Conservation (phyloP, 2,329 filamentous ascomycete genomes). For the Pyricularia sp. region DNA sequence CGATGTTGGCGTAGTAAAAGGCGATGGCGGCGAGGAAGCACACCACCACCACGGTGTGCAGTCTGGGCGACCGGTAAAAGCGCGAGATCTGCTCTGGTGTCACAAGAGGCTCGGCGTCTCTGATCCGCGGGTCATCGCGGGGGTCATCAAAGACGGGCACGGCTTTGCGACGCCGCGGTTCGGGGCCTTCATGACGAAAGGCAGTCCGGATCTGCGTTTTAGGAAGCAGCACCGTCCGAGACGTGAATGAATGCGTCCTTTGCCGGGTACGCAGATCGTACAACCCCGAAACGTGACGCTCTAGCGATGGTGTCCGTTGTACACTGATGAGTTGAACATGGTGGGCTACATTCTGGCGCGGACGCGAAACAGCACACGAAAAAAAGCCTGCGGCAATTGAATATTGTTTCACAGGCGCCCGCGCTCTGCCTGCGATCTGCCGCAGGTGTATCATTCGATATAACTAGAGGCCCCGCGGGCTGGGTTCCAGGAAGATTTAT, state of each 20-base stretch:
- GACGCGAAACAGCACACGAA: not conserved
- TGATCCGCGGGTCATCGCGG: not conserved
- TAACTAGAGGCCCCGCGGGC: not conserved
- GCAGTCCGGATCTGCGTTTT: not conserved
- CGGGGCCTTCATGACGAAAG: not conserved
- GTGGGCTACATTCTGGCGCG: not conserved
- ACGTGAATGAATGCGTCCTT: not conserved
- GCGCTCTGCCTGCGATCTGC: not conserved
- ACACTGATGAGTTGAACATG: not conserved
- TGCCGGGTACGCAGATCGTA: not conserved
- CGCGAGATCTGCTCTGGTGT: not conserved
- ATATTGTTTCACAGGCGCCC: not conserved
- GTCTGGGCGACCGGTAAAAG: constrained; percentile 18
- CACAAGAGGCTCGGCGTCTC: not conserved
- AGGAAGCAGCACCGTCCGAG: not conserved
- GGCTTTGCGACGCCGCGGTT: not conserved
- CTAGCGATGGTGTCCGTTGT: not conserved
- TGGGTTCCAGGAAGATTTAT: not conserved
- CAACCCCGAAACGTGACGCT: not conserved
- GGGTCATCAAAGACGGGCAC: not conserved
- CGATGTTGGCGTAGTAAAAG: constrained; percentile 57
- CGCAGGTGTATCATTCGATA: not conserved
- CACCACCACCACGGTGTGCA: constrained; percentile 25
- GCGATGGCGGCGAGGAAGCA: constrained; percentile 29
- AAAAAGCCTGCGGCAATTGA: not conserved